Evolutionary conservation across 2,329 filamentous ascomycete species (phyloP).

Genomic region (Emericellopsis atlantica): DNA sequence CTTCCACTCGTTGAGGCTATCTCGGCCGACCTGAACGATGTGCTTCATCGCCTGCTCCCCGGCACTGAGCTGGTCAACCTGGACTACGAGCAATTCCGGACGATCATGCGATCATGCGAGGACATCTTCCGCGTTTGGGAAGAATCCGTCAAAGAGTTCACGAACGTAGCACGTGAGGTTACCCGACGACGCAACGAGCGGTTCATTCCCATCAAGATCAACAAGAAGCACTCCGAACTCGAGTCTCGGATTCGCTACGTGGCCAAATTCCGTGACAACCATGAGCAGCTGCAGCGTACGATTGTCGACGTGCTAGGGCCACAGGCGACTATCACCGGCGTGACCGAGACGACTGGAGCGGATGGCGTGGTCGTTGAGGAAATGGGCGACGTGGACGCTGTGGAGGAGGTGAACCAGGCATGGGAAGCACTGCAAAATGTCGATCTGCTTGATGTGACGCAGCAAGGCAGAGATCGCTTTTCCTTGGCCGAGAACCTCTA

Average conservation of each 20-base stretch:
- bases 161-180: slow-evolving; percentile 90
- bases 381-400: slow-evolving; percentile 92
- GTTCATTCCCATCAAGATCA: slow-evolving; percentile 97
- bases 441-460: slow-evolving; percentile 83
- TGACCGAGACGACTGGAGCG: slow-evolving; percentile 34
- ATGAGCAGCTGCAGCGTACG: slow-evolving; percentile 92
- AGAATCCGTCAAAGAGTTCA: slow-evolving; percentile 93
- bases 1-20: slow-evolving; percentile 94
- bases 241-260: slow-evolving; percentile 91
- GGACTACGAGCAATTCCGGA: slow-evolving; percentile 81
- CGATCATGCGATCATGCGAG: slow-evolving; percentile 71
- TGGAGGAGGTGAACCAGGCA: slow-evolving; percentile 89
- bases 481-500: slow-evolving; percentile 90
- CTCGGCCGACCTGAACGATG: slow-evolving; percentile 79
- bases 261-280: slow-evolving; percentile 86
- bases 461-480: slow-evolving; percentile 84
- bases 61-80: slow-evolving; percentile 84
- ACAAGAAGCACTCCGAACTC: slow-evolving; percentile 73
- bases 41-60: slow-evolving; percentile 73
- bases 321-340: slow-evolving; percentile 43
- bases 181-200: slow-evolving; percentile 90
- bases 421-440: slow-evolving; percentile 92
- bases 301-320: slow-evolving; percentile 94
- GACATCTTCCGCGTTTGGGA: slow-evolving; percentile 90
- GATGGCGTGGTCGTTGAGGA: slow-evolving; percentile 74